phyloP scores from a whole-genome alignment of 192 early-diverging fungal species.

The Allomyces arbusculus region DNA sequence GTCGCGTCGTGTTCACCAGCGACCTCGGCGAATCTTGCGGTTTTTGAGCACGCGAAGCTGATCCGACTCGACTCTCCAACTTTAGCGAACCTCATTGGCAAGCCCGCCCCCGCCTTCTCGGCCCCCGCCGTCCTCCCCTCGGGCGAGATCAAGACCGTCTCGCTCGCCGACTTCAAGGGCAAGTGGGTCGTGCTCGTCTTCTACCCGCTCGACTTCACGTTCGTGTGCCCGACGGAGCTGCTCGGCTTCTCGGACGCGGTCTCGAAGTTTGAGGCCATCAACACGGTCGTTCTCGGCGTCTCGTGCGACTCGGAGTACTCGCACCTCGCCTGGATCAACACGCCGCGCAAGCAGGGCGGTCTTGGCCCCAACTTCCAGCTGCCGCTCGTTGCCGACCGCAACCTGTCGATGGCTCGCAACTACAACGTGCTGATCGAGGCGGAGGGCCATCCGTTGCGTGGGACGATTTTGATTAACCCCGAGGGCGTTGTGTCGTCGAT shows the following conservation, averaged over 20 bases:
- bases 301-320: slow-evolving; percentile 60
- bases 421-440: slow-evolving; percentile 73
- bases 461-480: slow-evolving; percentile 81
- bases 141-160: slow-evolving; percentile 11
- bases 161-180: slow-evolving; percentile 36
- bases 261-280: slow-evolving; percentile 58
- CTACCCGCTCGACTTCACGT: slow-evolving; percentile 84
- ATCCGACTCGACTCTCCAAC: too few relatives aligned
- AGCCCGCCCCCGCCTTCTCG: slow-evolving; percentile 10
- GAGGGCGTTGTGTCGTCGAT: slow-evolving; percentile 67
- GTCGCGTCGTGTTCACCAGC: too few relatives aligned
- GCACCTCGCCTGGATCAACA: slow-evolving; percentile 76
- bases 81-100: background rate
- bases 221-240: slow-evolving; percentile 88
- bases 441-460: slow-evolving; percentile 57
- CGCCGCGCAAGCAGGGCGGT: slow-evolving; percentile 70
- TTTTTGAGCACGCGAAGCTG: too few relatives aligned
- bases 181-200: slow-evolving; percentile 62
- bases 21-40: too few relatives aligned
- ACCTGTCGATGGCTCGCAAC: slow-evolving; percentile 66
- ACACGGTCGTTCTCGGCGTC: slow-evolving; percentile 51
- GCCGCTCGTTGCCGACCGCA: slow-evolving; percentile 72
- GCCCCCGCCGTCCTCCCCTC: slow-evolving; percentile 12
- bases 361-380: slow-evolving; percentile 70
- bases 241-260: slow-evolving; percentile 70